Percentiles rank a stretch among this genome's conserved stretches.
phyloP scores from a whole-genome alignment of 2,329 filamentous ascomycete species.

The Exophiala sp. region DNA sequence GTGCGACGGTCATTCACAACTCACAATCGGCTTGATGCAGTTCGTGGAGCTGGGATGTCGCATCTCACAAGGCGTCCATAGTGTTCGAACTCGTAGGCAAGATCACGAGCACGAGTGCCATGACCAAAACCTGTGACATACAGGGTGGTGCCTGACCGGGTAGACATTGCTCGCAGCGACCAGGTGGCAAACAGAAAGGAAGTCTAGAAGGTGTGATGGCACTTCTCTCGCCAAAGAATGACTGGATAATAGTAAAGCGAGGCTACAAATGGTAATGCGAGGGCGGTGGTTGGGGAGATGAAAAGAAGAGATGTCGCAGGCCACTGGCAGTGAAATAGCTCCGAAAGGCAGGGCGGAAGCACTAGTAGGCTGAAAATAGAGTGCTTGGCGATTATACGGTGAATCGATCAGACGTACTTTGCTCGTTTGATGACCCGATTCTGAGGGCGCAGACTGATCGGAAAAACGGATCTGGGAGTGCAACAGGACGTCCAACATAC shows the following conservation, averaged over 20 bases:
- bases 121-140: conserved; percentile 99
- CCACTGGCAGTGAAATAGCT: background rate
- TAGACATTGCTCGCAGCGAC: conserved; percentile 15
- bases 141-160: conserved; percentile 82
- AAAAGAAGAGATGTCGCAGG: background rate
- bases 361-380: background rate
- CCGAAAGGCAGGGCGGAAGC: background rate
- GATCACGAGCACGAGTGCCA: conserved; percentile 95
- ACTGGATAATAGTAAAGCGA: background rate
- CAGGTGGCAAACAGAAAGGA: conserved; percentile 9
- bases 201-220: conserved; percentile 1
- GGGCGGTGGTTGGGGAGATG: conserved; percentile 2
- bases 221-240: background rate
- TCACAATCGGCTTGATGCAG: conserved; percentile 91
- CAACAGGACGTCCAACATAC: no score
- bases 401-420: no score
- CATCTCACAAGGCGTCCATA: conserved; percentile 97
- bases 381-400: no score
- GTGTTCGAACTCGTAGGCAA: conserved; percentile 99
- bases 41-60: conserved; percentile 94
- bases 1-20: conserved; percentile 49
- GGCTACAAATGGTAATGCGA: conserved; percentile 6
- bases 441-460: no score
- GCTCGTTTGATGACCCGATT: no score
- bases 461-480: no score